phyloP scores from a whole-genome alignment of 805 yeast species.

The Priceomyces fermenticarens region DNA sequence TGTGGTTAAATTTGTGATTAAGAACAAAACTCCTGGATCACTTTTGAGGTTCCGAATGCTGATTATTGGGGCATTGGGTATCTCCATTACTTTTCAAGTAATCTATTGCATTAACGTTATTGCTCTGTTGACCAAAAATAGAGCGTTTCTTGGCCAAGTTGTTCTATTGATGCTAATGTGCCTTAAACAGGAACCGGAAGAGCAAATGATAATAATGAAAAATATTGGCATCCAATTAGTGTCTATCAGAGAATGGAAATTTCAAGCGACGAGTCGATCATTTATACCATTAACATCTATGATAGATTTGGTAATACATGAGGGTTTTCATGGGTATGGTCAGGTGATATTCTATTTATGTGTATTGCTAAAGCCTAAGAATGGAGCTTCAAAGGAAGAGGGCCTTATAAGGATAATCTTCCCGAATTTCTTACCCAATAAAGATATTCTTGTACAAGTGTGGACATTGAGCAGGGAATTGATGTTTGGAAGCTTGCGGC shows the following conservation, averaged over 20 bases:
- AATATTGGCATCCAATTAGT: constrained; percentile 48
- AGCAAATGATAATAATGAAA: constrained; percentile 40
- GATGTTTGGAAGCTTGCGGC: constrained; percentile 27
- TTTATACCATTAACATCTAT: constrained; percentile 59
- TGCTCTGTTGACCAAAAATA: not conserved
- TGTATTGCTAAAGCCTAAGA: constrained; percentile 44
- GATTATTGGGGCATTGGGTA: constrained; percentile 4
- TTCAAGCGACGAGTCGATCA: constrained; percentile 13
- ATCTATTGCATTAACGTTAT: not conserved
- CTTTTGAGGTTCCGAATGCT: constrained; percentile 5
- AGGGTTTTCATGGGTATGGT: constrained; percentile 67
- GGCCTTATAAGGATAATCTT: constrained; percentile 34
- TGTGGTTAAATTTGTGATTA: constrained; percentile 17
- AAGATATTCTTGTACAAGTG: constrained; percentile 36
- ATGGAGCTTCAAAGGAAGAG: constrained; percentile 7
- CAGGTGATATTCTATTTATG: constrained; percentile 64
- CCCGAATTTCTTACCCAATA: constrained; percentile 41
- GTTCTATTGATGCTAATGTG: constrained; percentile 10
- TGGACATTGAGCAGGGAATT: constrained; percentile 37
- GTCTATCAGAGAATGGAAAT: constrained; percentile 24
- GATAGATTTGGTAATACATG: constrained; percentile 68
- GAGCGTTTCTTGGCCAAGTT: not conserved
- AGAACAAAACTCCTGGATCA: constrained; percentile 5
- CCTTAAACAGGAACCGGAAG: constrained; percentile 36
- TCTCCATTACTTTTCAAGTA: not conserved